Evolutionary conservation across 768 basidiomycete species (phyloP).

Genomic region (Suillus paluster): DNA sequence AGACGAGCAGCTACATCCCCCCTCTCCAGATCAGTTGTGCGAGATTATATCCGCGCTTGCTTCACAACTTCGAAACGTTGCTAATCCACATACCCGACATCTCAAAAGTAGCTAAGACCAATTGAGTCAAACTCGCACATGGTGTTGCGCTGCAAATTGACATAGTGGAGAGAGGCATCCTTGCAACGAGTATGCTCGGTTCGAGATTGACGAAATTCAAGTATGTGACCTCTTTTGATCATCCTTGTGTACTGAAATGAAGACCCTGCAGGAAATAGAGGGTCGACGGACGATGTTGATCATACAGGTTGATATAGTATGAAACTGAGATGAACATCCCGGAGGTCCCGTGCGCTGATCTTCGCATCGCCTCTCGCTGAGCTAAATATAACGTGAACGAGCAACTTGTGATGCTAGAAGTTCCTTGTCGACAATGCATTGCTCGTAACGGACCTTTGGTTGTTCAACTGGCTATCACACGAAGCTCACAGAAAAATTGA

Average conservation of each 20-base stretch:
- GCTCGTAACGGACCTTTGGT: constrained; percentile 69
- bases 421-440: constrained; percentile 78
- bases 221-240: constrained; percentile 75
- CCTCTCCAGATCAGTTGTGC: constrained; percentile 59
- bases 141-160: constrained; percentile 66
- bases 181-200: constrained; percentile 71
- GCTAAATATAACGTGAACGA: constrained; percentile 77
- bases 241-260: constrained; percentile 81
- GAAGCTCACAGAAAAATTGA: constrained; percentile 61
- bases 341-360: constrained; percentile 59
- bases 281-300: constrained; percentile 45
- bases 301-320: too few relatives aligned
- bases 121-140: constrained; percentile 70
- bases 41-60: constrained; percentile 63
- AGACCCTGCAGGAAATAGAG: constrained; percentile 59
- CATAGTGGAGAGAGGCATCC: constrained; percentile 69
- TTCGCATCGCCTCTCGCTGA: constrained; percentile 64
- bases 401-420: constrained; percentile 81
- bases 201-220: constrained; percentile 82
- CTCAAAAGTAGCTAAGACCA: constrained; percentile 71
- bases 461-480: constrained; percentile 66
- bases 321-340: constrained; percentile 52
- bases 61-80: constrained; percentile 56
- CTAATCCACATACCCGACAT: constrained; percentile 71
- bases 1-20: constrained; percentile 63